These are phyloP conservation scores for Arthrinium phaeospermum DNA, from an alignment of 2,329 filamentous ascomycete genomes.

Conservation along the genomic window DNA sequence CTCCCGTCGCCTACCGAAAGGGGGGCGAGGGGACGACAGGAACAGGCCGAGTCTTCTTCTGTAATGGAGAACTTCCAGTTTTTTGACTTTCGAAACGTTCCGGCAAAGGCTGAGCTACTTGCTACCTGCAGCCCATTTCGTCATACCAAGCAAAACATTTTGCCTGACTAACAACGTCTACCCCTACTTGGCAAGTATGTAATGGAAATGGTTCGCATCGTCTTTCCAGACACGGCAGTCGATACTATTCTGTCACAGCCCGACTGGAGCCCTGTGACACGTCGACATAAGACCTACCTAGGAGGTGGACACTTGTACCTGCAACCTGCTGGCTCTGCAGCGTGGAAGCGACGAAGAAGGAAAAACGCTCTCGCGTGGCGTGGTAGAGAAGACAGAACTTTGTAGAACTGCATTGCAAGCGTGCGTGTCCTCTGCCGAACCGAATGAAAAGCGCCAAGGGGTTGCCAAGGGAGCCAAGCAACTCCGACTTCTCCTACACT, in stretches of 20 bases:
- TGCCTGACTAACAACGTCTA: background rate
- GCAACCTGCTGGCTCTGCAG: background rate
- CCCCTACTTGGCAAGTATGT: background rate
- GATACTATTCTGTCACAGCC: slow-evolving; percentile 5
- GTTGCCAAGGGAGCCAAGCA: background rate
- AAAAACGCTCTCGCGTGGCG: background rate
- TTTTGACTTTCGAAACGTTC: background rate
- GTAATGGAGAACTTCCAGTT: background rate
- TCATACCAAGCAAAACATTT: background rate
- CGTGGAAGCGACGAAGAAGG: background rate
- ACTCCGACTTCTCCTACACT: background rate
- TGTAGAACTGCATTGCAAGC: background rate
- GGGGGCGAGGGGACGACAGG: background rate
- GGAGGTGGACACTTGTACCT: background rate
- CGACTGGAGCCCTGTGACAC: slow-evolving; percentile 9
- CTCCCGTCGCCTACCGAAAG: background rate
- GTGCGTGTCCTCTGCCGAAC: background rate
- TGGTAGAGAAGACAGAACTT: background rate
- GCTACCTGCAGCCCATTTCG: background rate
- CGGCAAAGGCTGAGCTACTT: background rate
- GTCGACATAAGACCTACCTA: background rate
- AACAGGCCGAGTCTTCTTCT: background rate
- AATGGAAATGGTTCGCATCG: slow-evolving; percentile 3
- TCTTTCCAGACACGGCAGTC: slow-evolving; percentile 2
- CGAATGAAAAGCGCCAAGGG: background rate